A percentile compares a stretch with the other conserved stretches of the same genome.
Evolutionary conservation across 192 early-diverging fungal species (phyloP).

Genomic region (Backusella sp.): DNA sequence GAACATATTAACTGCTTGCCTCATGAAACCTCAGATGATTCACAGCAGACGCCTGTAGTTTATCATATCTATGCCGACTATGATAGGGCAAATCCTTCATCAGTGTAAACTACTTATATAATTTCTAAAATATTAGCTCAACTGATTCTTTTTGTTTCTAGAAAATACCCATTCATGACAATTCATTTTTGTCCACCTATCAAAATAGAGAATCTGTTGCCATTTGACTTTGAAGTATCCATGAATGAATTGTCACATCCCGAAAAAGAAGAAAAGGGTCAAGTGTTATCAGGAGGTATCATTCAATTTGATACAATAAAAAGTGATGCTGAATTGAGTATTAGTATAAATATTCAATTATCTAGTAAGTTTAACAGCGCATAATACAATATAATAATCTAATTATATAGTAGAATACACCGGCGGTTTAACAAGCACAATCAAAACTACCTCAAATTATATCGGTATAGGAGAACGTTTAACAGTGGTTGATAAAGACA

Average conservation of each 20-base stretch:
- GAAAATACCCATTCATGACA: conserved; percentile 63
- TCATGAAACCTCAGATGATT: not conserved
- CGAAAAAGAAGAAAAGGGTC: not conserved
- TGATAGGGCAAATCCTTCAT: conserved; percentile 21
- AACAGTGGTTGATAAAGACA: not conserved
- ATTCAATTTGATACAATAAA: not conserved
- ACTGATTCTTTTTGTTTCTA: not conserved
- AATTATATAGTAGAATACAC: not conserved
- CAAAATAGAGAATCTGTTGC: conserved; percentile 81
- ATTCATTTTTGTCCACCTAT: conserved; percentile 56
- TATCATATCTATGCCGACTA: conserved; percentile 45
- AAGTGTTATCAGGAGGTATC: not conserved
- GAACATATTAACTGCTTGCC: conserved; percentile 40
- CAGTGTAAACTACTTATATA: not conserved
- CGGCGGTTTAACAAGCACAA: not conserved
- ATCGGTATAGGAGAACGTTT: not conserved
- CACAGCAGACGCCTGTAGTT: not conserved
- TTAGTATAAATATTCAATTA: not conserved
- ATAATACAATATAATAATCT: too few relatives aligned
- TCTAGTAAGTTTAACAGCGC: not conserved
- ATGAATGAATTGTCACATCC: not conserved
- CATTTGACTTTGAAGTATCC: conserved; percentile 56
- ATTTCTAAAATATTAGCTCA: too few relatives aligned
- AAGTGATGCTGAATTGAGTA: conserved; percentile 1
- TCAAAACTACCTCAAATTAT: not conserved